Conservation (phyloP, 805 yeast genomes). For the Candida krabiensis region DNA sequence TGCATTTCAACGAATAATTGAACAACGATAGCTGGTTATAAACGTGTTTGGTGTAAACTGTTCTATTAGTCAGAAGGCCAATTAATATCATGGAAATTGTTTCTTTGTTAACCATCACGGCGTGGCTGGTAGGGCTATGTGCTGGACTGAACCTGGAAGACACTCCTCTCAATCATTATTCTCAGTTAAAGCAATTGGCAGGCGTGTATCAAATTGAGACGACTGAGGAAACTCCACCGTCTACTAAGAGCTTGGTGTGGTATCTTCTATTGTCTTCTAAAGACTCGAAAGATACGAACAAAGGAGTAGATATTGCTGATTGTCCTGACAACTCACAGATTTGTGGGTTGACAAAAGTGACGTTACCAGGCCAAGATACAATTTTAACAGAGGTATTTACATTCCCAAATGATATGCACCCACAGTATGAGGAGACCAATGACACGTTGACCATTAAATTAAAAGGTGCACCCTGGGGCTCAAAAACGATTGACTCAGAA, state of each 20-base stretch:
- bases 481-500: slow-evolving; percentile 45
- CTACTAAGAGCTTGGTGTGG: slow-evolving; percentile 63
- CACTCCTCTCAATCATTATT: slow-evolving; percentile 37
- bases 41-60: too few relatives aligned
- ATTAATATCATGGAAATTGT: background rate
- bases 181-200: slow-evolving; percentile 43
- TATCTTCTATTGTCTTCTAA: slow-evolving; percentile 68
- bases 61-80: too few relatives aligned
- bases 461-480: slow-evolving; percentile 72
- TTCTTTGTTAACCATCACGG: slow-evolving; percentile 1
- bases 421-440: slow-evolving; percentile 29
- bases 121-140: slow-evolving; percentile 4
- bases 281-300: slow-evolving; percentile 33
- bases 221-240: slow-evolving; percentile 73
- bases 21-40: too few relatives aligned
- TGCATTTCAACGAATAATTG: too few relatives aligned
- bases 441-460: slow-evolving; percentile 40
- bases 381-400: slow-evolving; percentile 63
- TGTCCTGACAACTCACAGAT: slow-evolving; percentile 75
- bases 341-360: slow-evolving; percentile 69
- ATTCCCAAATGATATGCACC: slow-evolving; percentile 43
- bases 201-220: slow-evolving; percentile 47
- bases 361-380: slow-evolving; percentile 48
- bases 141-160: slow-evolving; percentile 28
- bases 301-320: slow-evolving; percentile 36